These are phyloP conservation scores for Candolleomyces efflorescens DNA, from an alignment of 768 basidiomycete species.

Conservation along the genomic window DNA sequence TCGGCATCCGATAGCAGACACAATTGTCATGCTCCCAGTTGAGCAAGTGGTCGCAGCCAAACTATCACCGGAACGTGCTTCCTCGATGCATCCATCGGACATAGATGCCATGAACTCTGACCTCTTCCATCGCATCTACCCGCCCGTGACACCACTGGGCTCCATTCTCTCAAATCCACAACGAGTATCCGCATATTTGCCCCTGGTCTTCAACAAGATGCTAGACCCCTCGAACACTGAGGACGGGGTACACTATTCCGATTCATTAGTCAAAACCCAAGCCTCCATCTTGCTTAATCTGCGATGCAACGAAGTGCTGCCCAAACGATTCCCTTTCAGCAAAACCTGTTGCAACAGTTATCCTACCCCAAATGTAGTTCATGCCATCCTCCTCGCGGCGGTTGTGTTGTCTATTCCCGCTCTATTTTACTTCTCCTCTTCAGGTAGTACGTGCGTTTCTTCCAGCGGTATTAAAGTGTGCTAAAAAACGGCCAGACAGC, in stretches of 20 bases:
- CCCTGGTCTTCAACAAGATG: constrained; percentile 79
- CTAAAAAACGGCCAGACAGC: background rate
- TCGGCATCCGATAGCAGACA: constrained; percentile 53
- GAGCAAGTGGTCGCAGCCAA: constrained; percentile 65
- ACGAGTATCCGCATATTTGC: constrained; percentile 47
- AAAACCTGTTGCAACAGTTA: constrained; percentile 83
- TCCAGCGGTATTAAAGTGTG: background rate
- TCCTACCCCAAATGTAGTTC: constrained; percentile 56
- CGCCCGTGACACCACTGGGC: constrained; percentile 16
- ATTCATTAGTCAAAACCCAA: constrained; percentile 58
- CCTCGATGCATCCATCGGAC: constrained; percentile 70
- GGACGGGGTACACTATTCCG: constrained; percentile 82
- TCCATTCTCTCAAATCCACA: background rate
- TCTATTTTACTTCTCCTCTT: constrained; percentile 28
- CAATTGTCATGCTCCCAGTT: constrained; percentile 75
- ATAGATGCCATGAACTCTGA: constrained; percentile 92
- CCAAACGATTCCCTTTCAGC: constrained; percentile 59
- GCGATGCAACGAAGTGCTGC: constrained; percentile 70
- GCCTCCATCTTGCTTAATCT: constrained; percentile 77
- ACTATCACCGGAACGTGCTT: constrained; percentile 57
- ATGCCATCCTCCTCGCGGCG: constrained; percentile 46
- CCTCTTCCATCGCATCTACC: constrained; percentile 62
- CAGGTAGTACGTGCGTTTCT: background rate
- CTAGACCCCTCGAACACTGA: constrained; percentile 68
- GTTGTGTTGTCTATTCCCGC: constrained; percentile 51